Evolutionary conservation across 495 filamentous ascomycete species (phyloP), one percentile per base, ranked within the genome.

Genomic region (Aspergillus baeticus): DNA sequence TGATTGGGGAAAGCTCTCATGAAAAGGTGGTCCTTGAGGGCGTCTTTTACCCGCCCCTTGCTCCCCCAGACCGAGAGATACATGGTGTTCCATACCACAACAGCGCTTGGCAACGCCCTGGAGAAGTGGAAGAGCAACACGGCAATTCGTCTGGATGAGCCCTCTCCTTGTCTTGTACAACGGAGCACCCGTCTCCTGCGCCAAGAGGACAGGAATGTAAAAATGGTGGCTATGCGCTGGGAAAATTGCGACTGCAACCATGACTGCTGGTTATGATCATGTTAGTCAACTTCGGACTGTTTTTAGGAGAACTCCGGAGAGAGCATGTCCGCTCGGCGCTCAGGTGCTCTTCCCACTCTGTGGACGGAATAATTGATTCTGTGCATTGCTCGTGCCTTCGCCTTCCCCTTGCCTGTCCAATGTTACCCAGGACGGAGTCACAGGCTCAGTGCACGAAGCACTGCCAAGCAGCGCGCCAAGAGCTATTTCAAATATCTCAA

Each of bases 41-140:
- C 51, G 36, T 50, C 45, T 43, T 51, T 51, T 57, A 42, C 26
- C 45, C 18, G 44, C 50, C 58, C 52, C 55, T 61, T 62, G 50
- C 60, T 59, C 51, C 51, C 43, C 36, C 51, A 29, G 17, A 29
- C 57, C 45, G 31, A 50, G 38, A 41, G 36, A 34, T 43, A 17
- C 41, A 52, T 46, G 47, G 58, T 18, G 29, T 42, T 29, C 41
- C 63, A 62, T 65, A 60, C 63, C 63, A 65, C 59, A 53, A 38
- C 63, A 65, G 57, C 47, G 51, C 63, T 65, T 65, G 63, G 63
- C 63, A 65, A 65, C 57, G 63, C 42, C 45, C 54, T 35, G 39
- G 55, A 17, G 39, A 7, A n/a, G 11, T 21, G 26, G 26, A 41
- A 17, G 39, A 53, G 51, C n/a, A 38, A 33, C 33, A 13, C 54